These are phyloP conservation scores for Hansfordia pulvinata DNA, from an alignment of 2,329 filamentous ascomycete genomes.

Conservation along the genomic window DNA sequence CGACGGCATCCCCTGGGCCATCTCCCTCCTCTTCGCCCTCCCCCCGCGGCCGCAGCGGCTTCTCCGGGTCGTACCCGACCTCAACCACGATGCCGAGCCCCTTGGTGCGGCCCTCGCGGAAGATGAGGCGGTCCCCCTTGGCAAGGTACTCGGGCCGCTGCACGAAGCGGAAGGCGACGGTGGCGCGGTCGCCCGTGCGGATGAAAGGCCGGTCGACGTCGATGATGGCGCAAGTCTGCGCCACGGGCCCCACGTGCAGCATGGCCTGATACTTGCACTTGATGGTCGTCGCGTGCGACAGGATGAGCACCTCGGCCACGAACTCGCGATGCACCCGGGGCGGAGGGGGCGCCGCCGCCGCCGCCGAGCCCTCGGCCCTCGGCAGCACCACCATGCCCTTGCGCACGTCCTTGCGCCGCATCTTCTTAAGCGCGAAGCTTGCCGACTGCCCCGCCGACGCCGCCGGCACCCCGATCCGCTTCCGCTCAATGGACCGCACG, in stretches of 20 bases:
- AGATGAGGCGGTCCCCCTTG: slow-evolving; percentile 78
- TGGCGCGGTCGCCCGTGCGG: slow-evolving; percentile 84
- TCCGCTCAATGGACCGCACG: slow-evolving; percentile 87
- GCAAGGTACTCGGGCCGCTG: slow-evolving; percentile 87
- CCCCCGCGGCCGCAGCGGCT: slow-evolving; percentile 22
- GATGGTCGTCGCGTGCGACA: slow-evolving; percentile 94
- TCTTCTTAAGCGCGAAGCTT: slow-evolving; percentile 77
- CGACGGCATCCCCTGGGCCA: no score
- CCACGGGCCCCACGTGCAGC: slow-evolving; percentile 90
- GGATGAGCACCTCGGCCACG: slow-evolving; percentile 77
- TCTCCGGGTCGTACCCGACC: slow-evolving; percentile 65
- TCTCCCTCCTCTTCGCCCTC: slow-evolving; percentile 1
- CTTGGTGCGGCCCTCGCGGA: slow-evolving; percentile 90
- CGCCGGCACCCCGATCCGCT: slow-evolving; percentile 76
- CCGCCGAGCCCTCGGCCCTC: slow-evolving; percentile 63
- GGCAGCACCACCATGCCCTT: slow-evolving; percentile 97
- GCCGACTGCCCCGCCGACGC: slow-evolving; percentile 87
- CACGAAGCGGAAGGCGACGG: slow-evolving; percentile 88
- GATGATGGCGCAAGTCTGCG: slow-evolving; percentile 92
- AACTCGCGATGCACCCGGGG: slow-evolving; percentile 66
- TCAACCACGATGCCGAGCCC: slow-evolving; percentile 88
- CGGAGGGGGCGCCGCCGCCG: no score
- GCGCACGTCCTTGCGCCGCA: slow-evolving; percentile 81
- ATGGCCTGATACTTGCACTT: slow-evolving; percentile 96
- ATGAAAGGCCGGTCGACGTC: slow-evolving; percentile 96